phyloP scores from a whole-genome alignment of 257 asterid genomes.

The Mentha longifolia region DNA sequence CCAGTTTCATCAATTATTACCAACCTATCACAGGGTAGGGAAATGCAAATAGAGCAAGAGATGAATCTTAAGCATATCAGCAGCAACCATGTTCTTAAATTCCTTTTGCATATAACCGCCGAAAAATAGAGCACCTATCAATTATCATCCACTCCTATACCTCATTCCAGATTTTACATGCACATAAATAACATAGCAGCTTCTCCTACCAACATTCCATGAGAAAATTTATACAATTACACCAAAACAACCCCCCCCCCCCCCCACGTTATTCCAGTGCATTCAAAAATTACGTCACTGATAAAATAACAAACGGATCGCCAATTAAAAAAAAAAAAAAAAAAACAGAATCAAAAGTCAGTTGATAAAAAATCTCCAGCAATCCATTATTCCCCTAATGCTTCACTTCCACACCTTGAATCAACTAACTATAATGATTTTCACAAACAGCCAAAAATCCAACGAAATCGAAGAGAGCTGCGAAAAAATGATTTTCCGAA shows the following conservation, averaged over 20 bases:
- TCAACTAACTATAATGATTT: constrained; percentile 3
- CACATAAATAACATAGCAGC: background rate
- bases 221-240: background rate
- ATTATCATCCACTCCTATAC: background rate
- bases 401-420: constrained; percentile 21
- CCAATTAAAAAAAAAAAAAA: constrained; percentile 6
- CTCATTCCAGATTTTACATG: constrained; percentile 21
- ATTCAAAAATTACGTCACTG: background rate
- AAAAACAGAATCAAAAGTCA: background rate
- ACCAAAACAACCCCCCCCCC: background rate
- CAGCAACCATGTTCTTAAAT: background rate
- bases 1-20: background rate
- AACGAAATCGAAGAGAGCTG: constrained; percentile 11
- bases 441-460: background rate
- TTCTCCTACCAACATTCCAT: background rate
- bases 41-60: constrained; percentile 1
- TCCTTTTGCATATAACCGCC: background rate
- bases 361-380: background rate
- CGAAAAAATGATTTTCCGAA: background rate
- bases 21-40: background rate
- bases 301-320: background rate
- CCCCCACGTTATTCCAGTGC: background rate
- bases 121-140: background rate
- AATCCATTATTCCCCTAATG: background rate
- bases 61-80: background rate